Evolutionary conservation across 2,329 filamentous ascomycete species (phyloP), one percentile per base, ranked within the genome.

Genomic region (Colletotrichum musae): DNA sequence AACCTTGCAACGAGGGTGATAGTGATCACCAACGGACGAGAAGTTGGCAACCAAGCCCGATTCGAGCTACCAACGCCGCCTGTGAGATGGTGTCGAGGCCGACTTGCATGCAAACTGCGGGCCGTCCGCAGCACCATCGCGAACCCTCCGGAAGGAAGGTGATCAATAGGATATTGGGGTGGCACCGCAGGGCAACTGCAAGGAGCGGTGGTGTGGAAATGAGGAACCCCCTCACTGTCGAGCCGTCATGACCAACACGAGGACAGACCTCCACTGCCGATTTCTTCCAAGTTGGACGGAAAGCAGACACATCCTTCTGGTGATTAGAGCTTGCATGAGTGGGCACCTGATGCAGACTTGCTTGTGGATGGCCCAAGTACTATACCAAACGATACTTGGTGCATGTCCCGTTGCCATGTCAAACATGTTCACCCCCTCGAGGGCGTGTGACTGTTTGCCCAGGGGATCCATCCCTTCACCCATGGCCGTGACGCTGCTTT

Each of bases 381-480:
- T 69, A 56, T 69, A 69, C 66, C 47, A 66, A 66, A 66, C 64
- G 66, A 56, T 53, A 69, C 66, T 57, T 69, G 7, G 36, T 21
- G n/a, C 41, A 59, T 13, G 32, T 60, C 56, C 39, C 13, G 50
- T 54, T 56, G 65, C 24, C 28, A 39, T 24, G 13, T 53, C 41
- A 5, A 53, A 36, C 45, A 13, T 48, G n/a, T 21, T 59, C n/a
- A 45, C 32, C 28, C 54, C 15, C 32, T 41, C 50, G 36, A 39
- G 41, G 59, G 45, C 51, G 48, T 51, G 41, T 43, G 61, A 41
- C 21, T 18, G 52, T 41, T 64, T 15, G 43, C 24, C 52, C 60
- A 21, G 58, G 51, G 32, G 43, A 39, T 6, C 39, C 50, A 54
- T 62, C 50, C 16, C 16, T 57, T 28, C 62, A 45, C 50, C 50